Conservation (phyloP, 164 flowering plant species). For the Liquidambar formosana region DNA sequence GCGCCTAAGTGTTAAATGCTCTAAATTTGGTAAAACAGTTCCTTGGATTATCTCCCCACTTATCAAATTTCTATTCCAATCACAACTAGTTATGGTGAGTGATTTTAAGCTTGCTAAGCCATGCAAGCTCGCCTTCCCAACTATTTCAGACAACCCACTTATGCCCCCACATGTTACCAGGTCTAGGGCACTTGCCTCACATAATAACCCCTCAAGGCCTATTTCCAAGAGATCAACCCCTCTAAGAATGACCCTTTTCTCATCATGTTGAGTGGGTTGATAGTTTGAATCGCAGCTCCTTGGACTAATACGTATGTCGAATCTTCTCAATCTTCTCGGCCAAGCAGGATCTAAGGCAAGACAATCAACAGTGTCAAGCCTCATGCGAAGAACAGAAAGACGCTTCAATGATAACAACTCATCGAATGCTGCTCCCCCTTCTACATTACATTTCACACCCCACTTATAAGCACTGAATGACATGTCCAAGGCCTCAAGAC, state of each 20-base stretch:
- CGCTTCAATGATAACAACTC: constrained; percentile 10
- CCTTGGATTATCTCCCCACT: neutral
- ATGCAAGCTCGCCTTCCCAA: neutral
- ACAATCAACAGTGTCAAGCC: neutral
- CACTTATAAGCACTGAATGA: constrained; percentile 15
- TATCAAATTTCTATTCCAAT: neutral
- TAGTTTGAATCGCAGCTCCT: neutral
- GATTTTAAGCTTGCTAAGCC: neutral
- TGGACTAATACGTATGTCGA: neutral
- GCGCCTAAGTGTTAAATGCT: neutral
- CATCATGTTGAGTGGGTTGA: neutral
- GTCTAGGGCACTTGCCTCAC: neutral
- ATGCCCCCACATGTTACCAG: constrained; percentile 4
- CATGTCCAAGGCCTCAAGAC: constrained; percentile 23
- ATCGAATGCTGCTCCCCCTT: constrained; percentile 13
- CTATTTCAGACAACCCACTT: neutral
- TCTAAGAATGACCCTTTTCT: constrained; percentile 2
- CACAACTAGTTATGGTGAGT: constrained; percentile 4
- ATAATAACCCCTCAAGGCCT: constrained; percentile 1
- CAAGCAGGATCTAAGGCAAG: neutral
- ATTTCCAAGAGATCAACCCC: constrained; percentile 2
- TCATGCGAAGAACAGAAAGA: neutral
- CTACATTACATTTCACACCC: neutral
- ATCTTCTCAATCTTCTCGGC: constrained; percentile 8
- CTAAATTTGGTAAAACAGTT: neutral